A percentile compares a stretch with the other conserved stretches of the same genome.
Conservation (phyloP, 306 rosid species). For the Vicia villosa region DNA sequence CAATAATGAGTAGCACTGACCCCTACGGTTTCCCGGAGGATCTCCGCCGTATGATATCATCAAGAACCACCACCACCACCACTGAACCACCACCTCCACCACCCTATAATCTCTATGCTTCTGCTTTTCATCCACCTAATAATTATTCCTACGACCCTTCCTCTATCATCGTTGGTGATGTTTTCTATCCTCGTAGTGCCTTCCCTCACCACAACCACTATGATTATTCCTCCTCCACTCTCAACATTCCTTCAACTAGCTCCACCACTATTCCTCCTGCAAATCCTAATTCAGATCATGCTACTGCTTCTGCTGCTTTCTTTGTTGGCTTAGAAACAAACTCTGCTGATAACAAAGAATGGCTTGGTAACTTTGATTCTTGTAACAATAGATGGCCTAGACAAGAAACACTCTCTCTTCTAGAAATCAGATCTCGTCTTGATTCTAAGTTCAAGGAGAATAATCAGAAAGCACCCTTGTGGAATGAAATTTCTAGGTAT, state of each 20-base stretch:
- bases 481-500: slow-evolving; percentile 92
- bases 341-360: slow-evolving; percentile 42
- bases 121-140: slow-evolving; percentile 12
- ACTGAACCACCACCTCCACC: neutral
- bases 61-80: slow-evolving; percentile 38
- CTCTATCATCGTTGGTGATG: slow-evolving; percentile 31
- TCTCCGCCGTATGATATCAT: slow-evolving; percentile 57
- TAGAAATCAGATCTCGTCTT: slow-evolving; percentile 87
- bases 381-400: slow-evolving; percentile 74
- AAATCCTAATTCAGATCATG: neutral
- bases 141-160: slow-evolving; percentile 39
- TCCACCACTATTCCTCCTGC: neutral
- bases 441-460: slow-evolving; percentile 79
- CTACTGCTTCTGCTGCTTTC: slow-evolving; percentile 14
- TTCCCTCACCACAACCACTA: slow-evolving; percentile 8
- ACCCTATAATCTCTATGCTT: slow-evolving; percentile 29
- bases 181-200: slow-evolving; percentile 42
- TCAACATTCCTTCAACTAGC: neutral
- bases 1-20: slow-evolving; percentile 33
- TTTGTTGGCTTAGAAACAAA: slow-evolving; percentile 14
- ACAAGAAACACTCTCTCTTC: slow-evolving; percentile 80
- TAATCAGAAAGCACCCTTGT: slow-evolving; percentile 78
- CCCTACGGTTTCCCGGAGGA: slow-evolving; percentile 60
- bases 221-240: slow-evolving; percentile 24
- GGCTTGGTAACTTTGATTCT: slow-evolving; percentile 52